Percentiles rank a stretch among this genome's conserved stretches.
These are phyloP conservation scores for Termitomyces sp. DNA, from an alignment of 768 basidiomycete species.

Conservation along the genomic window DNA sequence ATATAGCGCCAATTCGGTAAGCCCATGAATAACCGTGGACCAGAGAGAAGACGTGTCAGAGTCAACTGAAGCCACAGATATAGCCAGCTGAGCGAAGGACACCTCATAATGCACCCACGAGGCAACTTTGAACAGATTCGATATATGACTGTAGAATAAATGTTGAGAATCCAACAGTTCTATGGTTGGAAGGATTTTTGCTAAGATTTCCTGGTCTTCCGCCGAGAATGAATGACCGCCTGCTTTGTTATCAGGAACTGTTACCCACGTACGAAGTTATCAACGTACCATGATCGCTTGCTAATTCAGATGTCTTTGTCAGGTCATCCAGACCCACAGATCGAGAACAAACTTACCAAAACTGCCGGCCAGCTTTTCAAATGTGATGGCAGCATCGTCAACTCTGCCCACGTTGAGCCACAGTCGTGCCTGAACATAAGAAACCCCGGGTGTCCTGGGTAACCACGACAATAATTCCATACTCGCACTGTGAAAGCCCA, in stretches of 20 bases:
- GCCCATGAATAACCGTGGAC: constrained; percentile 72
- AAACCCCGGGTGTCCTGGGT: constrained; percentile 70
- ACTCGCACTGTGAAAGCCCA: constrained; percentile 59
- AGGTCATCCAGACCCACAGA: neutral
- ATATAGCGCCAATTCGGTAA: constrained; percentile 67
- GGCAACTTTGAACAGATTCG: constrained; percentile 65
- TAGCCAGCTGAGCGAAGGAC: constrained; percentile 71
- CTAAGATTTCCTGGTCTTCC: constrained; percentile 63
- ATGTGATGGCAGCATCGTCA: constrained; percentile 66
- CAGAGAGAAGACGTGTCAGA: constrained; percentile 67
- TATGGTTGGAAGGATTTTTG: constrained; percentile 53
- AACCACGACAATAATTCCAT: constrained; percentile 70
- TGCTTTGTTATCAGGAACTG: constrained; percentile 20
- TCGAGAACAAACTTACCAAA: constrained; percentile 51
- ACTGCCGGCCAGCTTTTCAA: constrained; percentile 71
- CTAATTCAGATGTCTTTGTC: neutral
- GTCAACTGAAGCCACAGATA: constrained; percentile 57
- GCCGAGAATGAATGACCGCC: constrained; percentile 43
- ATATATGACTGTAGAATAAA: constrained; percentile 73
- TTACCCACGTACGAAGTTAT: neutral
- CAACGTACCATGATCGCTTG: constrained; percentile 9
- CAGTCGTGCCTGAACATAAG: constrained; percentile 68
- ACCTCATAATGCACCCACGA: constrained; percentile 58
- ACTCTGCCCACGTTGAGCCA: constrained; percentile 60
- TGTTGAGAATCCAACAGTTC: constrained; percentile 57